Conservation (phyloP, 768 basidiomycete species). For the Collybia sordida region DNA sequence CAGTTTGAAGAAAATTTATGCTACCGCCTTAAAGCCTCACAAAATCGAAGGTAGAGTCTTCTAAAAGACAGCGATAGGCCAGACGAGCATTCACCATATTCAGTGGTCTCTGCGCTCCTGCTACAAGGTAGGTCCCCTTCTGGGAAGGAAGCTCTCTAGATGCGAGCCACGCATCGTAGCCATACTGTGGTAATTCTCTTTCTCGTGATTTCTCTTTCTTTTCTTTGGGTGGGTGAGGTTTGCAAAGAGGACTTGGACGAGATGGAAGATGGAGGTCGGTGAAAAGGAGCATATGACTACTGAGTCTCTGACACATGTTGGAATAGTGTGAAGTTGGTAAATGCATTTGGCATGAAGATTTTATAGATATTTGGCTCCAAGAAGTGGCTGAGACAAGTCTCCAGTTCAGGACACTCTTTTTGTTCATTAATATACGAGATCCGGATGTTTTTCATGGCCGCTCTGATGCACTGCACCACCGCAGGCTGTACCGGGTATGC, state of each 20-base stretch:
- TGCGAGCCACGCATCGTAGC: conserved; percentile 58
- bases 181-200: conserved; percentile 23
- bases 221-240: conserved; percentile 12
- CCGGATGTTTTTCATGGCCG: conserved; percentile 47
- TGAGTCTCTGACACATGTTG: conserved; percentile 37
- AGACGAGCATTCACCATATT: conserved; percentile 54
- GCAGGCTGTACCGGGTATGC: conserved; percentile 39
- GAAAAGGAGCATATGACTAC: conserved; percentile 36
- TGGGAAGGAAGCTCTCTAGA: conserved; percentile 52
- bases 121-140: conserved; percentile 46
- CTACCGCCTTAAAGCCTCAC: conserved; percentile 27
- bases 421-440: conserved; percentile 43
- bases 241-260: conserved; percentile 21
- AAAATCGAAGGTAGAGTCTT: conserved; percentile 55
- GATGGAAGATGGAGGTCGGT: conserved; percentile 32
- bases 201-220: conserved; percentile 6
- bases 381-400: conserved; percentile 14
- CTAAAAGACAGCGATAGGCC: conserved; percentile 51
- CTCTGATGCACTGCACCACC: conserved; percentile 41
- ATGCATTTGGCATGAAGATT: conserved; percentile 25
- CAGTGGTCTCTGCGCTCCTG: conserved; percentile 71
- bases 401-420: conserved; percentile 17
- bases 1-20: conserved; percentile 10
- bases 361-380: conserved; percentile 19
- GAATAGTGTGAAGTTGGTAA: conserved; percentile 31